Evolutionary conservation across 73 alveolate species (phyloP).

Genomic region (Diophrys appendiculata): DNA sequence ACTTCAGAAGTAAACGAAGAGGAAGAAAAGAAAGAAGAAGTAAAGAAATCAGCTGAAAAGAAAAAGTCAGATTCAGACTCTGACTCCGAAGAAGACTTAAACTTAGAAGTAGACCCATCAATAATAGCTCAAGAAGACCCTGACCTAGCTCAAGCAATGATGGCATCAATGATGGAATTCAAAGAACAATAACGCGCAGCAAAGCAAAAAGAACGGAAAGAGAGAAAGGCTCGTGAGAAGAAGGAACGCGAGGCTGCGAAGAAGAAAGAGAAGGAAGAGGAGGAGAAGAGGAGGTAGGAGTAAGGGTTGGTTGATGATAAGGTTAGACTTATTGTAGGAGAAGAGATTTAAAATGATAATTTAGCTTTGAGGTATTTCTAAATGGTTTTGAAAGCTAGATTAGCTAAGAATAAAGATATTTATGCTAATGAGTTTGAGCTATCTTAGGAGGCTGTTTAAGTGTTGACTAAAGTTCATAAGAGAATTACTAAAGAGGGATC

Average conservation of each 20-base stretch:
- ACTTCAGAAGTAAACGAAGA: slow-evolving; percentile 33
- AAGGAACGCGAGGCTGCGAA: no score
- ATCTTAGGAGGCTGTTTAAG: background rate
- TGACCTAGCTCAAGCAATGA: no score
- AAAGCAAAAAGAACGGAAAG: slow-evolving; percentile 20
- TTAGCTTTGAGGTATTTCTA: slow-evolving; percentile 26
- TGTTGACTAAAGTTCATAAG: background rate
- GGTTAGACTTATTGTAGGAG: slow-evolving; percentile 23
- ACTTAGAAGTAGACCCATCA: slow-evolving; percentile 18
- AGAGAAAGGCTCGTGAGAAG: no score
- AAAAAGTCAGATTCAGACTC: slow-evolving; percentile 7
- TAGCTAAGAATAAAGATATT: background rate
- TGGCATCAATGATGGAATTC: no score
- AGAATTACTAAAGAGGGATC: background rate
- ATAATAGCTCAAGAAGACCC: slow-evolving; percentile 2
- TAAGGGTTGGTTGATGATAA: no score
- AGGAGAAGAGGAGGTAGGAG: slow-evolving; percentile 37
- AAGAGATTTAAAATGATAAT: slow-evolving; percentile 20
- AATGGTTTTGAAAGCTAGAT: slow-evolving; percentile 16
- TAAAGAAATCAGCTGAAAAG: slow-evolving; percentile 21
- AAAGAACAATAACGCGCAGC: background rate
- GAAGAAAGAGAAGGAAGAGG: no score
- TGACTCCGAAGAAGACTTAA: slow-evolving; percentile 6
- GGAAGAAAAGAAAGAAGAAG: slow-evolving; percentile 8
- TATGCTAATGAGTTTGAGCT: background rate